Conservation (phyloP, 768 basidiomycete genomes). For the Boletus sp. region DNA sequence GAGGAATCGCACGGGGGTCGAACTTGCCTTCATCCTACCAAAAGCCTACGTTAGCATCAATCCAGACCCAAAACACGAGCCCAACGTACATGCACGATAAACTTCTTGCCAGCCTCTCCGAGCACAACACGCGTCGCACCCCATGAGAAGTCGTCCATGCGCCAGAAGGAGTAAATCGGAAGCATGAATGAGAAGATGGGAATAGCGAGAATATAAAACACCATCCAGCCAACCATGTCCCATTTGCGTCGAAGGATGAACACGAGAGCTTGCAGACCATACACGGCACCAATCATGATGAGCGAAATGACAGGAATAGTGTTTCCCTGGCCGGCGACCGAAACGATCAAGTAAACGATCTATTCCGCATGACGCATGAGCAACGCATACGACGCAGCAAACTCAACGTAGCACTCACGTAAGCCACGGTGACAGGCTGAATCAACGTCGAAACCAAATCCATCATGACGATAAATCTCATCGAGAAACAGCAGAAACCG, state of each 20-base stretch:
- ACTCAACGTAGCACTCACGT: constrained; percentile 54
- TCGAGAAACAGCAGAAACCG: constrained; percentile 98
- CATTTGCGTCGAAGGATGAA: constrained; percentile 93
- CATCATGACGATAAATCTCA: constrained; percentile 98
- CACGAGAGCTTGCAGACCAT: constrained; percentile 90
- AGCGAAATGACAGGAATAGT: constrained; percentile 78
- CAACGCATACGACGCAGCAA: background rate
- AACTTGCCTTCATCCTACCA: constrained; percentile 94
- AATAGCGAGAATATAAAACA: constrained; percentile 94
- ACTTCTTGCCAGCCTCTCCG: constrained; percentile 93
- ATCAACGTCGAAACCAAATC: constrained; percentile 87
- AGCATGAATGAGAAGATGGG: constrained; percentile 92
- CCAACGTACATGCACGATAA: constrained; percentile 82
- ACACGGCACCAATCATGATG: constrained; percentile 91
- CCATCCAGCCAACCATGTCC: constrained; percentile 99
- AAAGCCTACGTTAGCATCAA: constrained; percentile 7
- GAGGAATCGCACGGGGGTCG: constrained; percentile 87
- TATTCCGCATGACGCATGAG: constrained; percentile 29
- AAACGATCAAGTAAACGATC: constrained; percentile 87
- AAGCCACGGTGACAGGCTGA: constrained; percentile 84
- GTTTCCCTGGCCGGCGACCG: constrained; percentile 64
- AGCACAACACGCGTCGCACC: constrained; percentile 90
- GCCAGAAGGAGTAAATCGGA: constrained; percentile 95
- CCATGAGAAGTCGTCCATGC: constrained; percentile 98
- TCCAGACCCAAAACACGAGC: background rate